Conservation (phyloP, 148 eudicot genomes). For the Mesembryanthemum crystallinum region DNA sequence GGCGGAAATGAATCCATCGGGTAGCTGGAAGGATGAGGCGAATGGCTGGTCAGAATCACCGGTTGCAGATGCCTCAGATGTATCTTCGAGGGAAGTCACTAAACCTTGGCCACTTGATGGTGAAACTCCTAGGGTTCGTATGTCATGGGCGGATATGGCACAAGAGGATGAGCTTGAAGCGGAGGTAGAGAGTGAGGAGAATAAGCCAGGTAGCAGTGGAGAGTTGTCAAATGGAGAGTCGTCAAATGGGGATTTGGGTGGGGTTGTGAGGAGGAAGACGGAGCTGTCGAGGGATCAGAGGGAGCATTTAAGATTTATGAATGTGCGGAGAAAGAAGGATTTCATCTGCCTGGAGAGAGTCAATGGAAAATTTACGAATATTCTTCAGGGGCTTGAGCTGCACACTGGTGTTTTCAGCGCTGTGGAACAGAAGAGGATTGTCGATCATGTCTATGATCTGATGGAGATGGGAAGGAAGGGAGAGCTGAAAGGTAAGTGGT, state of each 20-base stretch:
- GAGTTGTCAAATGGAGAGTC: constrained; percentile 32
- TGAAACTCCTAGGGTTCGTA: constrained; percentile 36
- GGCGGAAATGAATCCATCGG: constrained; percentile 43
- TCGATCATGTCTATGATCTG: constrained; percentile 53
- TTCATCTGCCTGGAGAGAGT: constrained; percentile 69
- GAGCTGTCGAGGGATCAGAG: constrained; percentile 71
- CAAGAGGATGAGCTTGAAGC: constrained; percentile 77
- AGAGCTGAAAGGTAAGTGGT: constrained; percentile 69
- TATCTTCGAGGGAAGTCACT: constrained; percentile 29
- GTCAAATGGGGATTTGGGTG: constrained; percentile 31
- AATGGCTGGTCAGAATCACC: constrained; percentile 35
- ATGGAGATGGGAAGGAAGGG: constrained; percentile 68
- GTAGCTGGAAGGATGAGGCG: constrained; percentile 52
- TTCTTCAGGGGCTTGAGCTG: constrained; percentile 86
- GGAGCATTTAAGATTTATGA: constrained; percentile 61
- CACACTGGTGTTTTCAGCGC: constrained; percentile 87
- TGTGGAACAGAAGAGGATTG: constrained; percentile 81
- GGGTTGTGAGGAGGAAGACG: constrained; percentile 35
- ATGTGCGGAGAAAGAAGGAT: constrained; percentile 75
- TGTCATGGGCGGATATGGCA: constrained; percentile 97
- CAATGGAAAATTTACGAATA: constrained; percentile 61
- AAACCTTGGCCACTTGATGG: constrained; percentile 18
- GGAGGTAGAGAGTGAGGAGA: constrained; percentile 54
- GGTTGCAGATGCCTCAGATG: constrained; percentile 19
- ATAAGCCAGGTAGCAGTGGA: constrained; percentile 21